Base-by-base conservation (phyloP, 805 yeast species). In the Monosporozyma siamensis region DNA sequence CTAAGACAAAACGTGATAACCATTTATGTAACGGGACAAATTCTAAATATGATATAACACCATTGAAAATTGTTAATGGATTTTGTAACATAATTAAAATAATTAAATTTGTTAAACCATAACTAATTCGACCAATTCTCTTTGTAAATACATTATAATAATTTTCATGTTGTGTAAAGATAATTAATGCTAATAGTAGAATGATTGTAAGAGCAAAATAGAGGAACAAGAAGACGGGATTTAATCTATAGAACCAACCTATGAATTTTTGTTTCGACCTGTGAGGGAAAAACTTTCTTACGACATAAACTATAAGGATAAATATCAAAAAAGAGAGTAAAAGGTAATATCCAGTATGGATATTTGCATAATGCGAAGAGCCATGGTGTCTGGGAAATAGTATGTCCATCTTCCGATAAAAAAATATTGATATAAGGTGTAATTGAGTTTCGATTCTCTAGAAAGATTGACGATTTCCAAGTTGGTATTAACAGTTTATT, bases 11-110 rank as follows among this genome's bases (percentile, higher is more conserved):
- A 45, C 90, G 64, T 4, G 88, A 78, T 1, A 80, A 49, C 89
- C 90, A 82, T 52, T 80, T 81, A 55, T 83, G 94, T 7, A 82
- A 51, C 15, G 67, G 67, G 10, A 83, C 53, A 11, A 75, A 61
- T 41, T 74, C 75, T 45, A 80, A 56, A 52, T 83, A 83, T 41
- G 54, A 47, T 37, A 50, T 55, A 2, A 11, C 21, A 59, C 72
- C 52, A 54, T 57, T 72, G 42, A 63, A 54, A 4, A 68, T 68
- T 42, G 71, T 54, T 30, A 72, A 71, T n/a, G 70, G 63, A 2
- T 87, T 86, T 43, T 80, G 66, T 11, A 80, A 51, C 2, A 75
- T 75, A 14, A 82, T 52, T 30, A 74, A 67, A 3, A 81, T 61
- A 48, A 76, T 75, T 26, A 82, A 58, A 0, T 87, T 81, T 2